Conservation (phyloP, 148 eudicot genomes). For the Vaccinium darrowii region DNA sequence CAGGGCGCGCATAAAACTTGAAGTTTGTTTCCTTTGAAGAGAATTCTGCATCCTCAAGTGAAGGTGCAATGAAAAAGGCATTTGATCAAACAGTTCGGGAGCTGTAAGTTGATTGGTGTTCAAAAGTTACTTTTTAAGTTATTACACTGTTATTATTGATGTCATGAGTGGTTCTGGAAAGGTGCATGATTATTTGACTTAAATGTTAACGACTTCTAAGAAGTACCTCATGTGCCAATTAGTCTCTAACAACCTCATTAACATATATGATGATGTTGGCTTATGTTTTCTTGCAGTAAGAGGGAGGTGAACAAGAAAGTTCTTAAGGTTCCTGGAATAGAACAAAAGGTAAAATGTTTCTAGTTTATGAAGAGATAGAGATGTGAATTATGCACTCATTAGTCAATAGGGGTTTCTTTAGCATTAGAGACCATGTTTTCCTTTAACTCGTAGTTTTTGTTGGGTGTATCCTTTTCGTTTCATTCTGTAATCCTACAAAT, state of each 20-base stretch:
- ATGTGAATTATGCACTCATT: no score
- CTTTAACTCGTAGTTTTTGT: no score
- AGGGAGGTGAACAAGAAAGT: conserved; percentile 98
- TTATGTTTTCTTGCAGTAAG: conserved; percentile 56
- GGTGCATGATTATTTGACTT: neutral
- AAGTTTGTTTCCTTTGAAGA: conserved; percentile 19
- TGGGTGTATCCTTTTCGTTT: no score
- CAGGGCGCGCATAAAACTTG: neutral
- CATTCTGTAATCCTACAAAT: no score
- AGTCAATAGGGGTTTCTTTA: no score
- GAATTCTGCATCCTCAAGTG: conserved; percentile 16
- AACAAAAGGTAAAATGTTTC: conserved; percentile 66
- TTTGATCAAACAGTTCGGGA: conserved; percentile 94
- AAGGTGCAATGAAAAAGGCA: conserved; percentile 81
- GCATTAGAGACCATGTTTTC: no score
- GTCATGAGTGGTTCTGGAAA: neutral
- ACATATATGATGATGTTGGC: neutral
- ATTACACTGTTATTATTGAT: neutral
- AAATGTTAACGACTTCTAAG: neutral
- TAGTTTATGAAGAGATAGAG: neutral
- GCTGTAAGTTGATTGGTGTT: conserved; percentile 56
- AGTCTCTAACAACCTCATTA: neutral
- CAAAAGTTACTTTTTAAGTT: neutral
- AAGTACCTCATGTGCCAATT: neutral
- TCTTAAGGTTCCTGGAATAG: conserved; percentile 95